phyloP scores from a whole-genome alignment of 371 early-diverging fungal species.

The Dichotomocladium elegans region DNA sequence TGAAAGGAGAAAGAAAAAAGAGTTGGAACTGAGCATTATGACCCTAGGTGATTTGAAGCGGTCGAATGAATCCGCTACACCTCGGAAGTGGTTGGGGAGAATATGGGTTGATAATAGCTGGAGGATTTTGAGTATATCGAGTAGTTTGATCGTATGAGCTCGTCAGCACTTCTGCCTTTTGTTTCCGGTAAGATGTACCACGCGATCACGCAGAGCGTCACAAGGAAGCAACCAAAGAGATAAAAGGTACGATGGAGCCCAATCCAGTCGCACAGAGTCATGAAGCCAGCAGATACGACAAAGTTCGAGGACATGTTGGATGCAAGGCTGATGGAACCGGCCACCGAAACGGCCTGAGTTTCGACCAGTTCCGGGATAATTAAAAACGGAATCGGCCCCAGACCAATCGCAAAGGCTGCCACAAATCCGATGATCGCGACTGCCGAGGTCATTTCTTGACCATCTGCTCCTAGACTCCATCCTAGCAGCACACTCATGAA shows the following conservation, averaged over 20 bases:
- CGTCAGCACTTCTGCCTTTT: conserved; percentile 57
- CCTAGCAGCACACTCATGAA: conserved; percentile 54
- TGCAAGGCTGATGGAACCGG: conserved; percentile 65
- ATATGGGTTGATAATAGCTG: neutral
- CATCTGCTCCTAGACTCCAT: conserved; percentile 44
- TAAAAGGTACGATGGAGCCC: conserved; percentile 71
- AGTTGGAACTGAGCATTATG: too few species aligned
- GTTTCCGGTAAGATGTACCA: conserved; percentile 78
- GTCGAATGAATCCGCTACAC: too few species aligned
- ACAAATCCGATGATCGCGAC: conserved; percentile 74
- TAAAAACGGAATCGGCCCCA: conserved; percentile 87
- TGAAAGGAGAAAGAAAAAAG: too few species aligned
- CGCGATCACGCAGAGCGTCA: conserved; percentile 42
- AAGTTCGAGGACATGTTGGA: conserved; percentile 77
- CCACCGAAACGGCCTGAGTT: conserved; percentile 63
- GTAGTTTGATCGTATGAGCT: conserved; percentile 41
- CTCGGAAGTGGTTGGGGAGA: neutral
- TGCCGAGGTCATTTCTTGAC: conserved; percentile 53
- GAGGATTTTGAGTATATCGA: conserved; percentile 21
- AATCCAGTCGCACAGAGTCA: conserved; percentile 53
- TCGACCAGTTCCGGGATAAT: conserved; percentile 84
- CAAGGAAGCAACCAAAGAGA: conserved; percentile 58
- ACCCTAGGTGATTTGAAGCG: too few species aligned
- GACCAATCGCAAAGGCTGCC: conserved; percentile 84
- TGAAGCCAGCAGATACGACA: conserved; percentile 62